phyloP scores from a whole-genome alignment of 208 protist genomes.

The Leishmania lainsoni region DNA sequence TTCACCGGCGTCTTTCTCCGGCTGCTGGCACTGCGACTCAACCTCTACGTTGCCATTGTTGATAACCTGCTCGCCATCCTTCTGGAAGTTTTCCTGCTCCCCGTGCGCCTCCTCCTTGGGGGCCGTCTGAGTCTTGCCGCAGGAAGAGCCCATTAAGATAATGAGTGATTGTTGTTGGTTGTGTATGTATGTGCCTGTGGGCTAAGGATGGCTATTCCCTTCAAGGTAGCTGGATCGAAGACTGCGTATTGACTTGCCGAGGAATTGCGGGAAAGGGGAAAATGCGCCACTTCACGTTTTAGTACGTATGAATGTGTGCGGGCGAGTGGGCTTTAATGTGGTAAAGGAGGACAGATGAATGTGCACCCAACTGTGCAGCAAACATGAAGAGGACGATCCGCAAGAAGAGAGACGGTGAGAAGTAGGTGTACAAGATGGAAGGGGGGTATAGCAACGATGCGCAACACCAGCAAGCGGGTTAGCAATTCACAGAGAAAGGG shows the following conservation, averaged over 20 bases:
- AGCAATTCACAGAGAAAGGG: neutral
- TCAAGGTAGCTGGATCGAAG: neutral
- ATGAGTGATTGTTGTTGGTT: neutral
- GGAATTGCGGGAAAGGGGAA: neutral
- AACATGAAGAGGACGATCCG: neutral
- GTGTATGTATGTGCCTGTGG: neutral
- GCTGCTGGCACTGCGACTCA: neutral
- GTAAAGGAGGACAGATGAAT: neutral
- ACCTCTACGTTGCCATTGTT: neutral
- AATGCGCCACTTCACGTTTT: neutral
- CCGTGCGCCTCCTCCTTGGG: constrained; percentile 15
- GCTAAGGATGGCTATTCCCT: neutral
- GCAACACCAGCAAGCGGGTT: neutral
- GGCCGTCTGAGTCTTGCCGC: constrained; percentile 8
- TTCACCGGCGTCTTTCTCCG: neutral
- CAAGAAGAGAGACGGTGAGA: neutral
- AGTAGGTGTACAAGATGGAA: neutral
- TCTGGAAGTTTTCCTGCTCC: constrained; percentile 7
- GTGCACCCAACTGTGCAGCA: neutral
- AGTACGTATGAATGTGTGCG: neutral
- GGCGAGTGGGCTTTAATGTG: neutral
- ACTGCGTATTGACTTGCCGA: neutral
- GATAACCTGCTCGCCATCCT: neutral
- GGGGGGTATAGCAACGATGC: neutral
- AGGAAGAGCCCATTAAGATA: constrained; percentile 8